These are phyloP conservation scores for Gossypium davidsonii DNA, from an alignment of 441 rosid species.

Conservation along the genomic window DNA sequence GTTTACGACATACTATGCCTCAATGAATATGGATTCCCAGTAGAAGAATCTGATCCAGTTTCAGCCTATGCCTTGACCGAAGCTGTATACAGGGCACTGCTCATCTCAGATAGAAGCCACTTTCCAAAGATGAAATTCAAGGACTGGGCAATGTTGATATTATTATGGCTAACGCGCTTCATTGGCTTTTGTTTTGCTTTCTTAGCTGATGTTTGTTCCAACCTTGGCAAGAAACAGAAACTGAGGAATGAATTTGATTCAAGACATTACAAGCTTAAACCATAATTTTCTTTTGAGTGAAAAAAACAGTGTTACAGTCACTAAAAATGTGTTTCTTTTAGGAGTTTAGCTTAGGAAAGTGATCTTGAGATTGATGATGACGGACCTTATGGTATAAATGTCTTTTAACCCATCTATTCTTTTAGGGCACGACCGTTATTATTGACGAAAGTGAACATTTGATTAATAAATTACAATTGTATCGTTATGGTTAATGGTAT, in stretches of 20 bases:
- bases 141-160: constrained; percentile 30
- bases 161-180: constrained; percentile 34
- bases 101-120: constrained; percentile 47
- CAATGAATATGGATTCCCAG: constrained; percentile 46
- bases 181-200: constrained; percentile 32
- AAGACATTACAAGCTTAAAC: neutral
- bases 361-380: neutral
- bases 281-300: neutral
- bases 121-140: constrained; percentile 29
- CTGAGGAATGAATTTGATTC: constrained; percentile 17
- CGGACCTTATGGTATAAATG: neutral
- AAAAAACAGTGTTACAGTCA: neutral
- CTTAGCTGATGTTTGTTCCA: constrained; percentile 40
- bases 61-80: constrained; percentile 44
- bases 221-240: constrained; percentile 29
- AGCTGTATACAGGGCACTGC: constrained; percentile 46
- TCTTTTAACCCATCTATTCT: too few species aligned
- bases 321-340: neutral
- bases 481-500: too few species aligned
- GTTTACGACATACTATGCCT: constrained; percentile 46
- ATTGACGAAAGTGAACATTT: too few species aligned
- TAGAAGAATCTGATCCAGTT: constrained; percentile 48
- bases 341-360: neutral
- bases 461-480: too few species aligned
- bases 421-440: too few species aligned